Evolutionary conservation across 192 early-diverging fungal species (phyloP).

Genomic region (Podochytrium sp.): DNA sequence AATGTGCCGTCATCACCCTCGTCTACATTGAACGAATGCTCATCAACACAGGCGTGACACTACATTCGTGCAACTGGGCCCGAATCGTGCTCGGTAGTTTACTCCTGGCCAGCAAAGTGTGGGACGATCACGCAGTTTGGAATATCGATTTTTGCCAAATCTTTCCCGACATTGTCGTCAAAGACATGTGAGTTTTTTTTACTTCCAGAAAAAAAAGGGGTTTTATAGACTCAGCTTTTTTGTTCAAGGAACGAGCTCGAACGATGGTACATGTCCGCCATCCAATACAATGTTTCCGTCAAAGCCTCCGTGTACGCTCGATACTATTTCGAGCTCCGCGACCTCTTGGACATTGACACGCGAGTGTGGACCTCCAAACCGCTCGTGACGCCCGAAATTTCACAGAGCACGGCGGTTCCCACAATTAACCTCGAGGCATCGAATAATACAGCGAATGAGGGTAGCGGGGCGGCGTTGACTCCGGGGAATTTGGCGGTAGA

Average conservation of each 20-base stretch:
- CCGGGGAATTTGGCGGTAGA: background rate
- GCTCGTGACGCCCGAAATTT: background rate
- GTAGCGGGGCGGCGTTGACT: background rate
- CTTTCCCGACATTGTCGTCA: conserved; percentile 72
- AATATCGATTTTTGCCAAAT: conserved; percentile 81
- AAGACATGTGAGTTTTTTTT: conserved; percentile 59
- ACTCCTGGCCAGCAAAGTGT: conserved; percentile 81
- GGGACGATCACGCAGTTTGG: conserved; percentile 88
- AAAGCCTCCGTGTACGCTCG: conserved; percentile 65
- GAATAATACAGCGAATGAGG: background rate
- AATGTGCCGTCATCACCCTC: conserved; percentile 65
- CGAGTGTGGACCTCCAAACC: conserved; percentile 35
- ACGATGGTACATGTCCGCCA: conserved; percentile 60
- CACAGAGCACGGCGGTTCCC: conserved; percentile 3
- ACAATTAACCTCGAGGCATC: conserved; percentile 7
- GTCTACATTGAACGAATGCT: conserved; percentile 78
- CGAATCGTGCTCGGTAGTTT: conserved; percentile 63
- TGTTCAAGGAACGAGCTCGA: conserved; percentile 67
- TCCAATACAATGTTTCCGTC: conserved; percentile 71
- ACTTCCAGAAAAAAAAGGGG: background rate
- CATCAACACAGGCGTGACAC: conserved; percentile 54
- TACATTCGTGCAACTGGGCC: conserved; percentile 62
- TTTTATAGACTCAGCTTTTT: conserved; percentile 14
- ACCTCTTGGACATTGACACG: conserved; percentile 35
- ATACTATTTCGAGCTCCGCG: conserved; percentile 70